These are phyloP conservation scores for Phaeosphaeriaceae sp. DNA, from an alignment of 2,329 filamentous ascomycete genomes.

Conservation along the genomic window DNA sequence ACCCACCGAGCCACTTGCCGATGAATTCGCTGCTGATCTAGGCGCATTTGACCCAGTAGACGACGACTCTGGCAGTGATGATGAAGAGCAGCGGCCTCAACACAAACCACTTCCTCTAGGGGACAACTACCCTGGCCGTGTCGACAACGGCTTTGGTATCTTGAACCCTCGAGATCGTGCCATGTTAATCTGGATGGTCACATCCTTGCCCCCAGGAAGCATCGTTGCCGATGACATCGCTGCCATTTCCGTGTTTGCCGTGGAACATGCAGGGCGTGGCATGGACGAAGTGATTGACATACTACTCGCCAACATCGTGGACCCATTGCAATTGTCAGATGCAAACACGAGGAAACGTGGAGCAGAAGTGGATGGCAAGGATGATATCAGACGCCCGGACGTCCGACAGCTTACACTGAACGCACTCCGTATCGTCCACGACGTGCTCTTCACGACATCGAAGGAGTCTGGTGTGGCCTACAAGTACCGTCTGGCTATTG, in stretches of 20 bases:
- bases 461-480: conserved; percentile 57
- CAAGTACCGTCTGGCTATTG: conserved; percentile 84
- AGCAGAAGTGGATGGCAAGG: conserved; percentile 25
- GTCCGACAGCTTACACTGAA: conserved; percentile 45
- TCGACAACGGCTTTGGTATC: conserved; percentile 37
- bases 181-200: conserved; percentile 82
- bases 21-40: conserved; percentile 78
- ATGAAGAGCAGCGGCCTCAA: conserved; percentile 61
- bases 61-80: conserved; percentile 66
- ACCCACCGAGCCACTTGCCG: conserved; percentile 75
- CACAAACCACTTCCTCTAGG: conserved; percentile 34
- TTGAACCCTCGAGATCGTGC: conserved; percentile 54
- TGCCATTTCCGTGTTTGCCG: conserved; percentile 84
- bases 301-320: conserved; percentile 80
- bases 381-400: conserved; percentile 29
- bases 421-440: conserved; percentile 79
- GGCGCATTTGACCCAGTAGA: conserved; percentile 74
- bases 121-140: conserved; percentile 36
- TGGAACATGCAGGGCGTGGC: conserved; percentile 82
- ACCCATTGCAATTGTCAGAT: conserved; percentile 74
- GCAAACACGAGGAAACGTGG: conserved; percentile 65
- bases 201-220: conserved; percentile 77
- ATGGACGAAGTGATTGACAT: conserved; percentile 92
- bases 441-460: conserved; percentile 73
- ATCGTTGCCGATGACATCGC: conserved; percentile 85